These are phyloP conservation scores for Suillus subalutaceus DNA, from an alignment of 768 basidiomycete genomes.

Conservation along the genomic window DNA sequence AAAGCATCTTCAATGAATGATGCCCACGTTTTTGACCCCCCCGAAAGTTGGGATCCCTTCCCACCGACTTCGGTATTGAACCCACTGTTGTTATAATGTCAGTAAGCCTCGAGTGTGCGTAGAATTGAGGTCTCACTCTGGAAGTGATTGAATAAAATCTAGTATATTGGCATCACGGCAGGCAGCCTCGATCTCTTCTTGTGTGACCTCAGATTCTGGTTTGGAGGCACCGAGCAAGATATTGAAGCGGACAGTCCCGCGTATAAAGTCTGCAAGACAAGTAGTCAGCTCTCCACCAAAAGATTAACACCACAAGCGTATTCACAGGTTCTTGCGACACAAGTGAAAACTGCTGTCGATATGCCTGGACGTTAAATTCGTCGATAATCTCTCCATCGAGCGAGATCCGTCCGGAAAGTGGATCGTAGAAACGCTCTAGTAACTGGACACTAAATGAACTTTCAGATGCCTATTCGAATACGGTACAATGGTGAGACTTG, in stretches of 20 bases:
- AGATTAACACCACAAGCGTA: slow-evolving; percentile 16
- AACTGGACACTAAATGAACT: slow-evolving; percentile 62
- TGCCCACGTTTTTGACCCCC: slow-evolving; percentile 81
- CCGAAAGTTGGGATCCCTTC: slow-evolving; percentile 87
- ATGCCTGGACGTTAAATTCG: slow-evolving; percentile 81
- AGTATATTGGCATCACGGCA: slow-evolving; percentile 89
- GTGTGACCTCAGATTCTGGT: slow-evolving; percentile 74
- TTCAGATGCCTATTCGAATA: neutral
- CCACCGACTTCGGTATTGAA: slow-evolving; percentile 92
- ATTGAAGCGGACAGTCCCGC: slow-evolving; percentile 91
- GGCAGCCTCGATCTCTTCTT: slow-evolving; percentile 83
- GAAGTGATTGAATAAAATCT: slow-evolving; percentile 85
- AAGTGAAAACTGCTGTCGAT: slow-evolving; percentile 84
- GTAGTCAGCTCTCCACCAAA: neutral
- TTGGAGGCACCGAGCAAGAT: slow-evolving; percentile 84
- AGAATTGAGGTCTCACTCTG: slow-evolving; percentile 54
- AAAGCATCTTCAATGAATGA: slow-evolving; percentile 4
- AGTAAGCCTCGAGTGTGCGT: slow-evolving; percentile 10
- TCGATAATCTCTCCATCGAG: slow-evolving; percentile 77
- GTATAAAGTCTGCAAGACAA: slow-evolving; percentile 61
- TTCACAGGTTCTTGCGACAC: slow-evolving; percentile 84
- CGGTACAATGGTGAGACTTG: slow-evolving; percentile 37
- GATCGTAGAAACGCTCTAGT: slow-evolving; percentile 88
- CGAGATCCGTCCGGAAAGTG: slow-evolving; percentile 68
- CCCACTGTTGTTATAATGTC: slow-evolving; percentile 49